Conservation (phyloP, 140 eudicot species). For the Ambrosia hybrid region DNA sequence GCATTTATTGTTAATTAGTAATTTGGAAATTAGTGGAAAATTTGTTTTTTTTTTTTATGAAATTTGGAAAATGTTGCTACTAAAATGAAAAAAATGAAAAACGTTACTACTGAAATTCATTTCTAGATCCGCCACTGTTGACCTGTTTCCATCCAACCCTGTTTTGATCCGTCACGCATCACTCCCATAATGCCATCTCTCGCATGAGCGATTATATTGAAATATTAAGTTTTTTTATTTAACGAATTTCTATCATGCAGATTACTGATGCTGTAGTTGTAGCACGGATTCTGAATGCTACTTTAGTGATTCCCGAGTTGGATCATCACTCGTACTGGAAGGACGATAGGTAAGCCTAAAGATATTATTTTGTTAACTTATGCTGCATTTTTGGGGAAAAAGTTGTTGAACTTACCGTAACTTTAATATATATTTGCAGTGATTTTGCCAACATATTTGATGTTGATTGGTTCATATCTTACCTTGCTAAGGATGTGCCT, state of each 20-base stretch:
- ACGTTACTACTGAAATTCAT: too few relatives aligned
- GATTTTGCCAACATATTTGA: constrained; percentile 87
- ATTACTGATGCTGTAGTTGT: constrained; percentile 99
- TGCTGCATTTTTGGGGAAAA: too few relatives aligned
- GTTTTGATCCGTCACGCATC: neutral
- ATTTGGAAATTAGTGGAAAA: too few relatives aligned
- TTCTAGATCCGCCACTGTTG: too few relatives aligned
- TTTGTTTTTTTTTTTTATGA: too few relatives aligned
- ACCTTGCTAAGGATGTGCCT: constrained; percentile 79
- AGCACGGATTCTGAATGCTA: constrained; percentile 91
- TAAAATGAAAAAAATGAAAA: too few relatives aligned
- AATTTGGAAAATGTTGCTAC: too few relatives aligned
- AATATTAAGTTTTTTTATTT: constrained; percentile 4
- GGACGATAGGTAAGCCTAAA: constrained; percentile 75
- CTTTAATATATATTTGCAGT: constrained; percentile 45
- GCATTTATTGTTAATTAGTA: too few relatives aligned
- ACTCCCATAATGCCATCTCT: neutral
- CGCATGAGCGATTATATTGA: neutral
- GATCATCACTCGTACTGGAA: constrained; percentile 97
- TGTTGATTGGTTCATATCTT: constrained; percentile 87
- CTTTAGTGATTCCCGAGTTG: constrained; percentile 91
- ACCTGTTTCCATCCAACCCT: neutral
- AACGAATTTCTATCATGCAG: constrained; percentile 35
- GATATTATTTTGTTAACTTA: constrained; percentile 11
- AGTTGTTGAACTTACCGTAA: neutral